Evolutionary conservation across 371 early-diverging fungal species (phyloP).

Genomic region (Mortierella sp.): DNA sequence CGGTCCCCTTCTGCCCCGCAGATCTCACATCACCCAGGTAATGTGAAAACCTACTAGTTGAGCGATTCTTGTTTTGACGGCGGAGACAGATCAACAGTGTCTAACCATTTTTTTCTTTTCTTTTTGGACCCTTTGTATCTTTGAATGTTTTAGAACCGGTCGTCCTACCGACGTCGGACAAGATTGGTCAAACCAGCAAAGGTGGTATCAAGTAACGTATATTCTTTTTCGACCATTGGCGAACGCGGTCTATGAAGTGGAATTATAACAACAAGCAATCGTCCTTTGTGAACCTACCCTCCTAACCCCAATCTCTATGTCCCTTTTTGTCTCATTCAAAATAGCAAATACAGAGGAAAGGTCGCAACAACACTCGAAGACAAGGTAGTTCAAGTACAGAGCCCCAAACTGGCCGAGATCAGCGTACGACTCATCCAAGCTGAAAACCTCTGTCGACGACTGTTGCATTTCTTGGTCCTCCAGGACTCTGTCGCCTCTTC

Average conservation of each 20-base stretch:
- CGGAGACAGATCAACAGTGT: no score
- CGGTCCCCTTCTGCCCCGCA: constrained; percentile 14
- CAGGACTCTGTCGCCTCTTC: constrained; percentile 36
- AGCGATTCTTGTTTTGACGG: no score
- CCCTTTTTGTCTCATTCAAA: not conserved
- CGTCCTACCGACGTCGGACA: constrained; percentile 36
- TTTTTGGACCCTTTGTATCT: no score
- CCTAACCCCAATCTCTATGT: not conserved
- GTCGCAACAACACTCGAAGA: constrained; percentile 56
- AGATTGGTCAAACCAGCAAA: constrained; percentile 50
- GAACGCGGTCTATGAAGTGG: no score
- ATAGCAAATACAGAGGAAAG: constrained; percentile 57
- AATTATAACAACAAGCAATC: no score
- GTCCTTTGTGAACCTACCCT: not conserved
- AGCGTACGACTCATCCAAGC: constrained; percentile 29
- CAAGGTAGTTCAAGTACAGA: constrained; percentile 48
- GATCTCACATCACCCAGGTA: constrained; percentile 12
- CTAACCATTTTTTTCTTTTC: no score
- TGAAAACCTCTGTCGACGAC: constrained; percentile 39
- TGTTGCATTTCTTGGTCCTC: constrained; percentile 37
- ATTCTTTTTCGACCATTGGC: not conserved
- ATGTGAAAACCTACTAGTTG: no score
- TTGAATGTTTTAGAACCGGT: constrained; percentile 26
- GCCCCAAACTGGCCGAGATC: constrained; percentile 47
- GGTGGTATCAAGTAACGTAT: constrained; percentile 53